Evolutionary conservation across 2,329 filamentous ascomycete species (phyloP).

Genomic region (Malbranchea zuffiana): DNA sequence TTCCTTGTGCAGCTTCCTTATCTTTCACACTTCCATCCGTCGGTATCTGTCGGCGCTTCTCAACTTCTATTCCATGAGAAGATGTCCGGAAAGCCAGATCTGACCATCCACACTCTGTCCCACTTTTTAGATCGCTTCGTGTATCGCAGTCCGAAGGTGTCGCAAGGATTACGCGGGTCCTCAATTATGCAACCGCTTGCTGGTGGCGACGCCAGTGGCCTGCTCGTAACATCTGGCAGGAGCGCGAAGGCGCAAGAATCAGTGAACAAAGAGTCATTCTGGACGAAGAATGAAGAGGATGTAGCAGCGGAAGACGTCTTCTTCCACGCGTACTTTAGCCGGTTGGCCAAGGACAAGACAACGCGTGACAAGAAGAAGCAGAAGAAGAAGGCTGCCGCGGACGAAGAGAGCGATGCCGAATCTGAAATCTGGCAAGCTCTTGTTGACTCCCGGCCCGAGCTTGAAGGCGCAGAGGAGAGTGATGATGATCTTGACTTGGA

Average conservation of each 20-base stretch:
- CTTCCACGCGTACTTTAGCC: conserved; percentile 94
- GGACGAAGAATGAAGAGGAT: conserved; percentile 78
- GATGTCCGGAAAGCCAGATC: conserved; percentile 77
- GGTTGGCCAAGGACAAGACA: conserved; percentile 52
- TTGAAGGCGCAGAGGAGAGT: conserved; percentile 50
- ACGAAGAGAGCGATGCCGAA: conserved; percentile 46
- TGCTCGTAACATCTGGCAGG: conserved; percentile 51
- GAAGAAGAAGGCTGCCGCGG: conserved; percentile 31
- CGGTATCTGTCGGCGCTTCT: conserved; percentile 71
- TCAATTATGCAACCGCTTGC: conserved; percentile 96
- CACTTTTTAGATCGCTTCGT: conserved; percentile 97
- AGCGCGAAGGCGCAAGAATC: conserved; percentile 49
- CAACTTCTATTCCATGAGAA: conserved; percentile 58
- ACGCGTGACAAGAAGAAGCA: conserved; percentile 47
- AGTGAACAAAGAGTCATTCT: conserved; percentile 82
- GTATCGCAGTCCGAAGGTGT: conserved; percentile 79
- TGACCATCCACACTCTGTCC: conserved; percentile 80
- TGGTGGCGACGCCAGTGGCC: conserved; percentile 48
- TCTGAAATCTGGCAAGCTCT: conserved; percentile 89
- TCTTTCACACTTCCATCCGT: conserved; percentile 79
- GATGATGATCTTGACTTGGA: conserved; percentile 50
- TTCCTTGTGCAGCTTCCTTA: conserved; percentile 45
- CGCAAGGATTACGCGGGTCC: conserved; percentile 56
- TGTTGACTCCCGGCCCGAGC: conserved; percentile 66
- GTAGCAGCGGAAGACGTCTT: conserved; percentile 88